Percentiles rank a stretch among this genome's conserved stretches.
Conservation (phyloP, 176 grass and related monocot genomes). For the Oryza glumipatula region DNA sequence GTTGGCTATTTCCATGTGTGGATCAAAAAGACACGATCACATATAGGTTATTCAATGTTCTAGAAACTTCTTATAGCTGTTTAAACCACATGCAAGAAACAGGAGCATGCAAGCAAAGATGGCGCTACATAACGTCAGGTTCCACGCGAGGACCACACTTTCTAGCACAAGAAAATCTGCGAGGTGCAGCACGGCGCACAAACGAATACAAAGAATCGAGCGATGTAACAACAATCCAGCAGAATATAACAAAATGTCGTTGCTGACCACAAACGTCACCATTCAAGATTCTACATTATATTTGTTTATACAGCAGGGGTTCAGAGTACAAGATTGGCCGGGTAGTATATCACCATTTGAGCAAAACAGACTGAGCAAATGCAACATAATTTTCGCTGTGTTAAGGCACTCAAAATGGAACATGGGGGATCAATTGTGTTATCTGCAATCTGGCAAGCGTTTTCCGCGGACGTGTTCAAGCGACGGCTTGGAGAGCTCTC, state of each 20-base stretch:
- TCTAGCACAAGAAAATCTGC: background rate
- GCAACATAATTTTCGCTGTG: conserved; percentile 34
- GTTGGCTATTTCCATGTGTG: no score
- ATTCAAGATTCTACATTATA: conserved; percentile 43
- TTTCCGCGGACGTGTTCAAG: conserved; percentile 34
- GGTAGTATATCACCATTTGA: conserved; percentile 28
- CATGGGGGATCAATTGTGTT: conserved; percentile 13
- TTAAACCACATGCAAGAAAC: no score
- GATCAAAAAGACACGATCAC: no score
- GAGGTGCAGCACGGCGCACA: background rate
- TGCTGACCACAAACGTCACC: background rate
- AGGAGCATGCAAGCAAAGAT: no score
- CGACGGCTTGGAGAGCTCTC: conserved; percentile 66
- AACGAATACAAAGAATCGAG: background rate
- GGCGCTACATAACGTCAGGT: no score
- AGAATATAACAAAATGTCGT: conserved; percentile 4
- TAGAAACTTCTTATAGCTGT: no score
- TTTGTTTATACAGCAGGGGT: conserved; percentile 35
- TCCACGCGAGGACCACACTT: no score
- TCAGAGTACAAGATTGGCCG: conserved; percentile 30
- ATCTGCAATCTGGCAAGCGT: conserved; percentile 23
- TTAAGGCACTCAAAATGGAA: conserved; percentile 29
- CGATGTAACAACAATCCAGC: background rate
- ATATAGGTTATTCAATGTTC: no score
- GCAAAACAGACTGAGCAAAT: conserved; percentile 35